These are phyloP conservation scores for Linnemannia schmuckeri DNA, from an alignment of 192 early-diverging fungal genomes.

Conservation along the genomic window DNA sequence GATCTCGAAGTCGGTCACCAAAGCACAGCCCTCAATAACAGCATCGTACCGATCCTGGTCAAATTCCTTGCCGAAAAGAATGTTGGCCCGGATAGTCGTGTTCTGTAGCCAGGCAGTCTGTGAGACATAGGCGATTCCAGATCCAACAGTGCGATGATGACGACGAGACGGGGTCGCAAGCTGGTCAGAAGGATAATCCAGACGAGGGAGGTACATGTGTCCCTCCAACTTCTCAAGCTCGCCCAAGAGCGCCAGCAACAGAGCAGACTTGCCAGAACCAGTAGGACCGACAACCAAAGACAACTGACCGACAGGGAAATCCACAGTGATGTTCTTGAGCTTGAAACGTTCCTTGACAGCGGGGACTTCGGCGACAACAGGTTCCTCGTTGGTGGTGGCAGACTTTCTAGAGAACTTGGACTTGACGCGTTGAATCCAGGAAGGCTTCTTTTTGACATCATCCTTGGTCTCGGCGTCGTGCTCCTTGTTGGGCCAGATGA, in stretches of 20 bases:
- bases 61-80: constrained; percentile 72
- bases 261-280: constrained; percentile 87
- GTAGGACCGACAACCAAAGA: constrained; percentile 90
- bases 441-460: constrained; percentile 10
- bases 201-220: constrained; percentile 58
- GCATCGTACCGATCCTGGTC: constrained; percentile 64
- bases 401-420: constrained; percentile 27
- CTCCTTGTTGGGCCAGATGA: constrained; percentile 45
- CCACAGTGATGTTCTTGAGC: constrained; percentile 72
- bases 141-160: constrained; percentile 24
- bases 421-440: constrained; percentile 24
- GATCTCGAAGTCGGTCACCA: constrained; percentile 66
- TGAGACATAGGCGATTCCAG: constrained; percentile 84
- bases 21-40: constrained; percentile 67
- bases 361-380: constrained; percentile 9
- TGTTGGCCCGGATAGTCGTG: constrained; percentile 83
- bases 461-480: constrained; percentile 50
- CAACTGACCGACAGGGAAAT: constrained; percentile 77
- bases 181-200: constrained; percentile 20
- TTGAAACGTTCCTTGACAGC: constrained; percentile 56
- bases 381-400: neutral
- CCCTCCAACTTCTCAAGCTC: constrained; percentile 74
- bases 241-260: constrained; percentile 86
- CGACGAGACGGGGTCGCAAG: constrained; percentile 33
- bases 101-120: constrained; percentile 80